Percentiles rank a stretch among this genome's conserved stretches.
Evolutionary conservation across 1,139 yeast species (phyloP).

Genomic region (Yamadazyma atlantica): DNA sequence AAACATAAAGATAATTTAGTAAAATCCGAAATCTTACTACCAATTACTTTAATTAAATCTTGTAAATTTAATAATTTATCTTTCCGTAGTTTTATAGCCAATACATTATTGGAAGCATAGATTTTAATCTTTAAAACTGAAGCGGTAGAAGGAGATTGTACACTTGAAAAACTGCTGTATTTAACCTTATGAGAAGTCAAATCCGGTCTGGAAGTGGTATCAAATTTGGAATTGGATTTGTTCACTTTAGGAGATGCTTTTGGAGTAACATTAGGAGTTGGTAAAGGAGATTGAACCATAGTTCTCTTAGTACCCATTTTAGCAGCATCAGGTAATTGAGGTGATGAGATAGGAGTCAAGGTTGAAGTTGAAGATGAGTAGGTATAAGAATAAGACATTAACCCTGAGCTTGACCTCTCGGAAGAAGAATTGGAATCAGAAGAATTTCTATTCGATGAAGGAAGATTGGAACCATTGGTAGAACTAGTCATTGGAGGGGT

Average conservation of each 20-base stretch:
- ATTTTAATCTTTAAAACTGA: slow-evolving; percentile 21
- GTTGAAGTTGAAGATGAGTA: slow-evolving; percentile 1
- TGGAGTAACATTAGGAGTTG: slow-evolving; percentile 1
- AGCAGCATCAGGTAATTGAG: background rate
- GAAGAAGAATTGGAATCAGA: slow-evolving; percentile 1
- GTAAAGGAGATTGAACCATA: slow-evolving; percentile 1
- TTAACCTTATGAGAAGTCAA: background rate
- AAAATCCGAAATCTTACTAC: slow-evolving; percentile 19
- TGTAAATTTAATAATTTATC: slow-evolving; percentile 23
- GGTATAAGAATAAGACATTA: slow-evolving; percentile 1
- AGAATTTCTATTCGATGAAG: background rate
- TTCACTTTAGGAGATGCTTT: background rate
- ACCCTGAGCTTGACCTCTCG: background rate
- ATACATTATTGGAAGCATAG: slow-evolving; percentile 11
- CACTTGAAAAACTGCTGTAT: background rate
- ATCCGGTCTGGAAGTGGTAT: too few species aligned
- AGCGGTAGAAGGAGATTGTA: background rate
- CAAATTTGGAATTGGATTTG: background rate
- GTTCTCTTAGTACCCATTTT: background rate
- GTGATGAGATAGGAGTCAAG: slow-evolving; percentile 1
- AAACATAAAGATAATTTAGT: slow-evolving; percentile 25
- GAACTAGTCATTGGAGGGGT: slow-evolving; percentile 1
- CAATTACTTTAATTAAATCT: slow-evolving; percentile 28
- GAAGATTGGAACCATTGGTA: background rate
- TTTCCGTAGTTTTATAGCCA: slow-evolving; percentile 26